Conservation (phyloP, 352 stramenopile genomes). For the Blastocystis sp. region DNA sequence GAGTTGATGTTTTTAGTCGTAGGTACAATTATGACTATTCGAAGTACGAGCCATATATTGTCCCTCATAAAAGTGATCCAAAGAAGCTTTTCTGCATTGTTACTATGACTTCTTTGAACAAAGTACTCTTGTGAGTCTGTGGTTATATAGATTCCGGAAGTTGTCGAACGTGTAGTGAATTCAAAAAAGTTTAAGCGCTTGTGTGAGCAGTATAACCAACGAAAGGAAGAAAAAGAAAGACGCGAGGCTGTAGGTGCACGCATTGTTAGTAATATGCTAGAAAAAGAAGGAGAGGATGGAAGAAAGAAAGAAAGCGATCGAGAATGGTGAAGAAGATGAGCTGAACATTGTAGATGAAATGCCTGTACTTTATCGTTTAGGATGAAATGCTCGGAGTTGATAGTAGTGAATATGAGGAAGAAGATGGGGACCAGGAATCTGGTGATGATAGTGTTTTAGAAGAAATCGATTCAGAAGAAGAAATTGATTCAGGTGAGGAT, state of each 20-base stretch:
- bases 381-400: constrained; percentile 30
- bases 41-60: constrained; percentile 53
- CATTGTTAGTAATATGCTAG: not conserved
- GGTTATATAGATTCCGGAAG: constrained; percentile 47
- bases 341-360: not conserved
- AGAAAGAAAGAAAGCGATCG: not conserved
- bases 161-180: constrained; percentile 43
- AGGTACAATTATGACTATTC: constrained; percentile 60
- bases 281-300: not conserved
- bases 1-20: not conserved
- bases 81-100: constrained; percentile 61
- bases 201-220: constrained; percentile 32
- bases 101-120: constrained; percentile 48
- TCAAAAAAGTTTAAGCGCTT: constrained; percentile 60
- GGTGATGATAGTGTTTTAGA: not conserved
- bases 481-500: constrained; percentile 8
- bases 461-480: constrained; percentile 16
- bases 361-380: not conserved
- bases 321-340: not conserved
- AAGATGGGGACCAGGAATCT: not conserved
- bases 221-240: not conserved
- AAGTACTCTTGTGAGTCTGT: not conserved
- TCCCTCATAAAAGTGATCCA: not conserved
- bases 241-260: not conserved
- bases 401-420: constrained; percentile 34